Base-by-base conservation (phyloP, 2,329 filamentous ascomycete genomes). In the Alternaria hordeiaustralica region DNA sequence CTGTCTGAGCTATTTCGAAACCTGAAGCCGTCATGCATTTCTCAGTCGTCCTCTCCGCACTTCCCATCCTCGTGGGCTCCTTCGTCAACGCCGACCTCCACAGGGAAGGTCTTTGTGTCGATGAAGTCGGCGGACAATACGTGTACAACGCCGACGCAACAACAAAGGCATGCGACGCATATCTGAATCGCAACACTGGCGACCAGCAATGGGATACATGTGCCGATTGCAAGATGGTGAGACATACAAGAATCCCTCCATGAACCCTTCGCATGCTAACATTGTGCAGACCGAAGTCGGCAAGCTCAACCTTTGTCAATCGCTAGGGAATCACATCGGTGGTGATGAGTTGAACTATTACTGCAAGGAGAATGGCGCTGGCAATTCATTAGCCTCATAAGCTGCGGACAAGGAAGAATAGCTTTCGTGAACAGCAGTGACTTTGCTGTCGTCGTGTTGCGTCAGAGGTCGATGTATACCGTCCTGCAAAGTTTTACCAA, bases 331-430 rank as follows among this genome's bases (percentile, higher is more conserved):
- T 57, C 73, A 77, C 54, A 71, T 77, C 47, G 75, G 75, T 18
- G 75, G 75, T 20, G 73, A 76, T 20, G 75, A 77, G 59, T 20
- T 74, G 26, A 61, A 61, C 33, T 65, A 75, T 56, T 77, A 77
- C 49, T 77, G 75, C 64, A 61, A 66, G 26, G 21, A 71, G 41
- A 67, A 71, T 21, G 68, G 70, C 15, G 73, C 73, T 36, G 49
- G 44, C 5, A 63, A 56, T 5, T 66, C 68, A 8, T 26, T 64
- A 43, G 65, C 68, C 6, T 60, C 59, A 25, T 68, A 51, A 41
- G 46, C 6, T 25, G 30, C 13, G 18, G 25, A 20, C 30, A 11
- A 12, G 10, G 7, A 21, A 44, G n/a, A 45, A 4, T 5, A 8
- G 13, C 15, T 53, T 53, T 10, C 12, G 13, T 36, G 30, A 53